phyloP scores from a whole-genome alignment of 2,329 filamentous ascomycete genomes.

The Dothideomycetes sp. region DNA sequence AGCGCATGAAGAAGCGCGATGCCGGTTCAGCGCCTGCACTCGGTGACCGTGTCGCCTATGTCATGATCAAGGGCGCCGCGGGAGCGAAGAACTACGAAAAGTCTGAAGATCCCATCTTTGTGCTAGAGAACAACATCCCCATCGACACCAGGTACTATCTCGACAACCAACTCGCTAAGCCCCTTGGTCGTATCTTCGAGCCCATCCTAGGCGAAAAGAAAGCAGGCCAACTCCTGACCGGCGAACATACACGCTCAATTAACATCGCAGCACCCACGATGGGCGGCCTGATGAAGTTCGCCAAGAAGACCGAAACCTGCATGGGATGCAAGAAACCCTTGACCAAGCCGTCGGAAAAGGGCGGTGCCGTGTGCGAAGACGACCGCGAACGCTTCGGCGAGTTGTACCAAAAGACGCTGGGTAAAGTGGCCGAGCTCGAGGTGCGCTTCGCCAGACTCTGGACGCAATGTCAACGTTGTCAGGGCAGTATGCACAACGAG shows the following conservation, averaged over 20 bases:
- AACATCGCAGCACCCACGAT: slow-evolving; percentile 84
- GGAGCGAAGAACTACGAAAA: slow-evolving; percentile 95
- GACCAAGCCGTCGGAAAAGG: slow-evolving; percentile 64
- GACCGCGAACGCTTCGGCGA: slow-evolving; percentile 81
- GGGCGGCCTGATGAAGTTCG: slow-evolving; percentile 95
- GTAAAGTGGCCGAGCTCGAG: slow-evolving; percentile 84
- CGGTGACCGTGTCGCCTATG: slow-evolving; percentile 94
- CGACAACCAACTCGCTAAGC: slow-evolving; percentile 95
- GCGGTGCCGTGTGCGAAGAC: slow-evolving; percentile 79
- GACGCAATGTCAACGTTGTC: slow-evolving; percentile 97
- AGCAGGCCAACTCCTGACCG: slow-evolving; percentile 73
- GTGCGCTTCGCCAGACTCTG: slow-evolving; percentile 86
- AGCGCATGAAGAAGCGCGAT: slow-evolving; percentile 95
- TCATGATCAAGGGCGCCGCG: slow-evolving; percentile 86
- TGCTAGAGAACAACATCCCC: slow-evolving; percentile 93
- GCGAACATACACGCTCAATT: slow-evolving; percentile 91
- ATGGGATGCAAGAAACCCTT: slow-evolving; percentile 99
- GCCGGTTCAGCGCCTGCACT: slow-evolving; percentile 85
- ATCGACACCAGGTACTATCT: slow-evolving; percentile 99
- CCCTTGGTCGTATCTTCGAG: slow-evolving; percentile 90
- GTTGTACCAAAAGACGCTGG: slow-evolving; percentile 83
- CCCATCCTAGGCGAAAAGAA: slow-evolving; percentile 93
- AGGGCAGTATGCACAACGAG: slow-evolving; percentile 96
- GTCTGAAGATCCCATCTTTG: slow-evolving; percentile 93
- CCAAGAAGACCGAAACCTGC: slow-evolving; percentile 95